Conservation (phyloP, 257 asterid genomes). For the Handroanthus guayacan region DNA sequence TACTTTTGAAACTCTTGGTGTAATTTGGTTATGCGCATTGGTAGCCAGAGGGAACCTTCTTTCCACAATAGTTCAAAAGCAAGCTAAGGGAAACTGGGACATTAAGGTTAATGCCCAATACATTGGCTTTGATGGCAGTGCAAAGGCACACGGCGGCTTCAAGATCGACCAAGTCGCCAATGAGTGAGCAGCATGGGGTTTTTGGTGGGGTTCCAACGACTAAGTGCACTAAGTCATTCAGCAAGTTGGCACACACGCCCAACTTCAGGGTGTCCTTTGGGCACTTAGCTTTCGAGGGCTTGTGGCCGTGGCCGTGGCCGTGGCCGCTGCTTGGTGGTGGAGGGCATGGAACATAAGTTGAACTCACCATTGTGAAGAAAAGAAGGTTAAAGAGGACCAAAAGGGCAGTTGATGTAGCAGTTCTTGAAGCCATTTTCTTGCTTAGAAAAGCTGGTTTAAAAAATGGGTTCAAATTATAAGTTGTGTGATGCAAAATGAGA, state of each 20-base stretch:
- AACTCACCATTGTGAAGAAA: slow-evolving; percentile 28
- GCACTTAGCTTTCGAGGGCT: slow-evolving; percentile 10
- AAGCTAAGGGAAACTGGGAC: slow-evolving; percentile 5
- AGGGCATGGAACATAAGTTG: slow-evolving; percentile 22
- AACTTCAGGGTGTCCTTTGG: slow-evolving; percentile 31
- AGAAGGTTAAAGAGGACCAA: slow-evolving; percentile 20
- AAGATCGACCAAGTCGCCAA: slow-evolving; percentile 4
- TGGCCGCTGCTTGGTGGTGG: slow-evolving; percentile 7
- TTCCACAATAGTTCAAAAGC: slow-evolving; percentile 19
- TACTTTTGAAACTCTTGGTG: not conserved
- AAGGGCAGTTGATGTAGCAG: slow-evolving; percentile 7
- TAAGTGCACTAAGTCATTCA: slow-evolving; percentile 2
- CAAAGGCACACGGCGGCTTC: slow-evolving; percentile 27
- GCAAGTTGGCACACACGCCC: slow-evolving; percentile 21
- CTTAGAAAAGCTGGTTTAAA: not conserved
- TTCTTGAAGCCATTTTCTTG: slow-evolving; percentile 25
- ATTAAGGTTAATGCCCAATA: slow-evolving; percentile 21
- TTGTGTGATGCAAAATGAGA: not conserved
- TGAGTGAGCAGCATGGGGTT: slow-evolving; percentile 33
- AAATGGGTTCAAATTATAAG: not conserved
- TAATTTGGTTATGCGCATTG: not conserved
- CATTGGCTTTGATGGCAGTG: slow-evolving; percentile 12
- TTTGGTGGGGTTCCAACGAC: slow-evolving; percentile 13
- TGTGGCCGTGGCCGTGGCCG: not conserved
- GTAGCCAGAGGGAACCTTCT: slow-evolving; percentile 21